Conservation (phyloP, 768 basidiomycete genomes). For the Amyloporia xantha region DNA sequence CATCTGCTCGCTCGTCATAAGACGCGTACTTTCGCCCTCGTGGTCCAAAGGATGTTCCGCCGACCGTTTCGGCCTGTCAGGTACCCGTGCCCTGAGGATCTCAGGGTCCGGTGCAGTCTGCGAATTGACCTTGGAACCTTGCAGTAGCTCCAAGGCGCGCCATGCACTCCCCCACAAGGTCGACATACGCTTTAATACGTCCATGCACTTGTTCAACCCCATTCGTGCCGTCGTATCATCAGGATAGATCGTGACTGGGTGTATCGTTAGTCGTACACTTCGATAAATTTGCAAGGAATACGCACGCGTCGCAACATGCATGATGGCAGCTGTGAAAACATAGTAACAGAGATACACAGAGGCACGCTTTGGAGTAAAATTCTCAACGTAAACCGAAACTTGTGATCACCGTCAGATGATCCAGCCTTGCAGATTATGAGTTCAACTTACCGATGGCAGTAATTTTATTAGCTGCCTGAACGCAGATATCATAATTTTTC, state of each 20-base stretch:
- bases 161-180: conserved; percentile 72
- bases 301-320: conserved; percentile 71
- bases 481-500: conserved; percentile 68
- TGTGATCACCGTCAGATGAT: conserved; percentile 2
- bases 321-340: conserved; percentile 72
- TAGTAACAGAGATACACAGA: conserved; percentile 74
- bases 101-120: conserved; percentile 8
- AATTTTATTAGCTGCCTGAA: conserved; percentile 73
- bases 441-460: conserved; percentile 54
- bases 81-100: conserved; percentile 3
- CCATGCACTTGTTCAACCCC: conserved; percentile 63
- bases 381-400: conserved; percentile 58
- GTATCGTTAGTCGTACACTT: neutral
- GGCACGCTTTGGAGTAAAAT: conserved; percentile 52
- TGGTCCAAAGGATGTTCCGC: conserved; percentile 39
- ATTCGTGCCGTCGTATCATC: conserved; percentile 62
- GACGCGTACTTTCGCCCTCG: conserved; percentile 10
- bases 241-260: conserved; percentile 54
- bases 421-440: neutral
- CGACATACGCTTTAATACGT: conserved; percentile 57
- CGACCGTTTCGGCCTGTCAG: conserved; percentile 49
- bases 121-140: conserved; percentile 46
- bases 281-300: conserved; percentile 8
- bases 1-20: conserved; percentile 10
- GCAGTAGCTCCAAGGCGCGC: conserved; percentile 66